Evolutionary conservation across 768 basidiomycete species (phyloP).

Genomic region (Kwoniella dejecticola): DNA sequence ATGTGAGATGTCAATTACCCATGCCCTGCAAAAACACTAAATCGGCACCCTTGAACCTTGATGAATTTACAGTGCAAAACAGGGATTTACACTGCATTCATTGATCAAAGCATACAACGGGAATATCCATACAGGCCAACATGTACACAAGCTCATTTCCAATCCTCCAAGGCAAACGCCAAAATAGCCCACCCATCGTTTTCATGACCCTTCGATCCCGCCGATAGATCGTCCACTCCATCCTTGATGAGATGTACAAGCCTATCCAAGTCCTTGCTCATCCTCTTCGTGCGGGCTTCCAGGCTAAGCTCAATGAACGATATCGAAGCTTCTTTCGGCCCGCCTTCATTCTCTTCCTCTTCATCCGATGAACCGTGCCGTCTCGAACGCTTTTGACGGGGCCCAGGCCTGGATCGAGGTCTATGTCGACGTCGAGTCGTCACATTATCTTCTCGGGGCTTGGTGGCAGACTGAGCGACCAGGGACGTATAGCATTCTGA

Average conservation of each 20-base stretch:
- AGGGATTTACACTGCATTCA: too few species aligned
- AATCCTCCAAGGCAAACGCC: slow-evolving; percentile 33
- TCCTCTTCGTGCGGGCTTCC: slow-evolving; percentile 5
- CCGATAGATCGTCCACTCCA: slow-evolving; percentile 22
- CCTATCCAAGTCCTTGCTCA: slow-evolving; percentile 21
- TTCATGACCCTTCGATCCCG: slow-evolving; percentile 8
- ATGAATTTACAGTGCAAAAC: too few species aligned
- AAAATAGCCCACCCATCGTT: slow-evolving; percentile 37
- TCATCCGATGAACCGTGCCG: slow-evolving; percentile 6
- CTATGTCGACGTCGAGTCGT: background rate
- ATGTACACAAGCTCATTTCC: too few species aligned
- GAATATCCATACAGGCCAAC: background rate
- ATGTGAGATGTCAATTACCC: background rate
- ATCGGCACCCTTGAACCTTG: background rate
- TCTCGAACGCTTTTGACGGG: background rate
- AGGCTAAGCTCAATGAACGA: slow-evolving; percentile 18
- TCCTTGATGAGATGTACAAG: slow-evolving; percentile 20
- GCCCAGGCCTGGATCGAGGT: background rate
- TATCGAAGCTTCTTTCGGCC: slow-evolving; percentile 5
- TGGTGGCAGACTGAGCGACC: background rate
- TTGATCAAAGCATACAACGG: too few species aligned
- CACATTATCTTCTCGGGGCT: background rate
- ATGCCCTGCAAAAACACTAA: background rate
- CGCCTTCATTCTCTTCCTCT: slow-evolving; percentile 1
- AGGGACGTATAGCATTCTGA: slow-evolving; percentile 14